phyloP scores from a whole-genome alignment of 257 asterid genomes.

The Solanum bukasovii region DNA sequence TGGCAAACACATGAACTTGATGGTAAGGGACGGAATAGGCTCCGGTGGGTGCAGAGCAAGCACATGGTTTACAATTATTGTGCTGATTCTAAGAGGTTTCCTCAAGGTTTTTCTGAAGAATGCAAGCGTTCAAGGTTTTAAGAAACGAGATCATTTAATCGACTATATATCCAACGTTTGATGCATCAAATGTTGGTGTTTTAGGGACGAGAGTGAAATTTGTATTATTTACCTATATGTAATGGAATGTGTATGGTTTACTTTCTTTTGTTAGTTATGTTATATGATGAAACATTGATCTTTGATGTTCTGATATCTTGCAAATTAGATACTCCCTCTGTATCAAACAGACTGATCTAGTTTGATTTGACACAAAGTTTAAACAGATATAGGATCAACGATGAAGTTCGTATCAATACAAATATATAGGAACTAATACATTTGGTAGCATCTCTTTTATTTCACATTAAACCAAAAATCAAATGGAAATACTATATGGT shows the following conservation, averaged over 20 bases:
- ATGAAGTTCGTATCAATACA: too few relatives aligned
- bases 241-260: neutral
- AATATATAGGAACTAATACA: neutral
- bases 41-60: constrained; percentile 10
- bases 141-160: neutral
- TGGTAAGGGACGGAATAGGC: constrained; percentile 8
- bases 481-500: neutral
- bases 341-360: too few relatives aligned
- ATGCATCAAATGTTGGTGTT: too few relatives aligned
- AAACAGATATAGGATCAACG: too few relatives aligned
- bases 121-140: constrained; percentile 9
- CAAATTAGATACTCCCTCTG: too few relatives aligned
- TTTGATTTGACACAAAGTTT: too few relatives aligned
- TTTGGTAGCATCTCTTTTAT: neutral
- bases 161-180: too few relatives aligned
- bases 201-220: neutral
- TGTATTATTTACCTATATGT: neutral
- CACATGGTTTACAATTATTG: constrained; percentile 15
- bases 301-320: neutral
- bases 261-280: too few relatives aligned
- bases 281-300: neutral
- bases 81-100: constrained; percentile 9
- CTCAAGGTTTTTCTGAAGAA: constrained; percentile 6
- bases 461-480: neutral
- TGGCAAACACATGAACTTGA: constrained; percentile 14